These are phyloP conservation scores for Antitrichia curtipendula DNA, from an alignment of 225 moss, liverwort and hornwort genomes.

Conservation along the genomic window DNA sequence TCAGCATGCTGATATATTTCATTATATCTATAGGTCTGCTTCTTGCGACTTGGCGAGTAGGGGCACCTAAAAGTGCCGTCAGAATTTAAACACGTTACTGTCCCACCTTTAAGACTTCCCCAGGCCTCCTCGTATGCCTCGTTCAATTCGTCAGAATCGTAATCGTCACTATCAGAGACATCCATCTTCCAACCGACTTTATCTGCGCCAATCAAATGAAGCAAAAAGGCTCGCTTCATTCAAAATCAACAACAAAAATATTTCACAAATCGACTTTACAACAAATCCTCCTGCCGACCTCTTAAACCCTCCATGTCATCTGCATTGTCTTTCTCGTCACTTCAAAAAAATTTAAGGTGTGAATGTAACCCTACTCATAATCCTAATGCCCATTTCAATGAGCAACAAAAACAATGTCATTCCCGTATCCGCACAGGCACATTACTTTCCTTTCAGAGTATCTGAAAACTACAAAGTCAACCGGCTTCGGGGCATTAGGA, in stretches of 20 bases:
- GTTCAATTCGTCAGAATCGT: slow-evolving; percentile 27
- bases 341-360: background rate
- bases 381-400: background rate
- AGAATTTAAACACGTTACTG: slow-evolving; percentile 19
- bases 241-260: background rate
- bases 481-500: background rate
- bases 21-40: slow-evolving; percentile 49
- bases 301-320: background rate
- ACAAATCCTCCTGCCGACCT: background rate
- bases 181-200: slow-evolving; percentile 13
- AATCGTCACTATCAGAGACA: slow-evolving; percentile 11
- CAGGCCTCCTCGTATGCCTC: slow-evolving; percentile 22
- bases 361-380: background rate
- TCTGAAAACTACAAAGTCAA: background rate
- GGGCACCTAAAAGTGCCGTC: slow-evolving; percentile 79
- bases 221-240: background rate
- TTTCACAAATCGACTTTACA: background rate
- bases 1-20: slow-evolving; percentile 66
- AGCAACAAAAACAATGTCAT: background rate
- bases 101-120: slow-evolving; percentile 3
- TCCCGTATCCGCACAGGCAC: background rate
- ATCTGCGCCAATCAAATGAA: background rate
- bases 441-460: background rate
- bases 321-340: background rate
- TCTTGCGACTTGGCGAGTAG: slow-evolving; percentile 59